Percentiles rank a stretch among this genome's conserved stretches.
Evolutionary conservation across 2,329 filamentous ascomycete species (phyloP).

Genomic region (Sporothrix phasma): DNA sequence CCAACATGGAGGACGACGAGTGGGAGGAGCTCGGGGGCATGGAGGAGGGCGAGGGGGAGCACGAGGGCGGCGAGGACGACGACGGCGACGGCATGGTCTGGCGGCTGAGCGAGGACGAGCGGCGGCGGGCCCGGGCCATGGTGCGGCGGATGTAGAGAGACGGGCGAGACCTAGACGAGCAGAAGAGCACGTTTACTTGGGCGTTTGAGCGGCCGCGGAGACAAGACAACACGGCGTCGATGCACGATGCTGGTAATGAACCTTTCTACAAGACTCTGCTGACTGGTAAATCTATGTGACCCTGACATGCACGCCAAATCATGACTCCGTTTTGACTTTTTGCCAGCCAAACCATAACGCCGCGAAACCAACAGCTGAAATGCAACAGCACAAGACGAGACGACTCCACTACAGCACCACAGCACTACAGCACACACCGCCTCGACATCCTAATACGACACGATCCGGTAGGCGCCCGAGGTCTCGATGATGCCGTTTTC

Average conservation of each 20-base stretch:
- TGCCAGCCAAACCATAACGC: background rate
- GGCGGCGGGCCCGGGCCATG: conserved; percentile 59
- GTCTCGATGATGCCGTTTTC: conserved; percentile 52
- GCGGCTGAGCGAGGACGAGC: conserved; percentile 64
- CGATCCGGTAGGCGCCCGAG: conserved; percentile 15
- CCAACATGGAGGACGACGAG: conserved; percentile 93
- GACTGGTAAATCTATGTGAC: too few species aligned
- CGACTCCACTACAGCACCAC: background rate
- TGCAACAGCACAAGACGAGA: background rate
- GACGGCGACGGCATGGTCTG: conserved; percentile 57
- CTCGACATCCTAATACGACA: conserved; percentile 13
- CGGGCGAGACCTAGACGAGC: background rate
- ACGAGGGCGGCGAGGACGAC: conserved; percentile 34
- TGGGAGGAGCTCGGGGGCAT: conserved; percentile 60
- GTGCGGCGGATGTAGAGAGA: conserved; percentile 31
- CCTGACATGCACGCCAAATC: too few species aligned
- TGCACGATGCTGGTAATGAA: too few species aligned
- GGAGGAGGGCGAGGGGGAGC: conserved; percentile 21
- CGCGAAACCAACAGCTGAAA: background rate
- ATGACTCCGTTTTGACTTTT: too few species aligned
- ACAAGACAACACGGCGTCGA: too few species aligned
- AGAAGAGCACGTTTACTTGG: too few species aligned
- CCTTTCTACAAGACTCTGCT: too few species aligned
- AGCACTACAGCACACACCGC: background rate
- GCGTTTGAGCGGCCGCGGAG: too few species aligned